These are phyloP conservation scores for Sedum album DNA, from an alignment of 164 flowering plant species.

Conservation along the genomic window DNA sequence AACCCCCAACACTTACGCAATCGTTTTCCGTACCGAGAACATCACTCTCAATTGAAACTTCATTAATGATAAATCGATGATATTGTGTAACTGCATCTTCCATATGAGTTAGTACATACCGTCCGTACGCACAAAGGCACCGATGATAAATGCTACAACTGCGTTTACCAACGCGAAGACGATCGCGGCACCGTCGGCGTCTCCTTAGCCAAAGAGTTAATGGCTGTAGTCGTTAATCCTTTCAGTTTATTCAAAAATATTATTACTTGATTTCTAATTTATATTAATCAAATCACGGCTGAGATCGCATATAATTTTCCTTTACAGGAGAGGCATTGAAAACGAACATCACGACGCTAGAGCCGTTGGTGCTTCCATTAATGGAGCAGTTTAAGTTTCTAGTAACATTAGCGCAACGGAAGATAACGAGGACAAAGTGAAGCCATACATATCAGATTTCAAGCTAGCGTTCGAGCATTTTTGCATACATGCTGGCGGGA, in stretches of 20 bases:
- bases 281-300: too few species aligned
- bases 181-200: conserved; percentile 55
- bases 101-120: conserved; percentile 72
- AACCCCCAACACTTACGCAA: conserved; percentile 50
- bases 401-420: conserved; percentile 37
- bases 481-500: conserved; percentile 78
- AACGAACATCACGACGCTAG: conserved; percentile 72
- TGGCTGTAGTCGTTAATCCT: conserved; percentile 65
- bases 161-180: conserved; percentile 76
- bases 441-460: conserved; percentile 83
- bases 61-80: conserved; percentile 73
- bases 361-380: conserved; percentile 63
- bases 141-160: conserved; percentile 50
- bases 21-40: conserved; percentile 78
- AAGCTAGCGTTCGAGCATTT: conserved; percentile 48
- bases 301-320: too few species aligned
- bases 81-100: conserved; percentile 73
- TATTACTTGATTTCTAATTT: neutral
- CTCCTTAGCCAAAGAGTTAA: conserved; percentile 57
- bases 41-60: conserved; percentile 75
- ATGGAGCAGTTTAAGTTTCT: conserved; percentile 70
- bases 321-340: conserved; percentile 44
- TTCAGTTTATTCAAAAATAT: too few species aligned
- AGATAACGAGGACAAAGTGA: conserved; percentile 41
- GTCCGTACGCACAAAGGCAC: conserved; percentile 80